Evolutionary conservation across 805 yeast genomes (phyloP), one percentile per base, ranked within the genome.

Genomic region (Metschnikowia cerradonensis): DNA sequence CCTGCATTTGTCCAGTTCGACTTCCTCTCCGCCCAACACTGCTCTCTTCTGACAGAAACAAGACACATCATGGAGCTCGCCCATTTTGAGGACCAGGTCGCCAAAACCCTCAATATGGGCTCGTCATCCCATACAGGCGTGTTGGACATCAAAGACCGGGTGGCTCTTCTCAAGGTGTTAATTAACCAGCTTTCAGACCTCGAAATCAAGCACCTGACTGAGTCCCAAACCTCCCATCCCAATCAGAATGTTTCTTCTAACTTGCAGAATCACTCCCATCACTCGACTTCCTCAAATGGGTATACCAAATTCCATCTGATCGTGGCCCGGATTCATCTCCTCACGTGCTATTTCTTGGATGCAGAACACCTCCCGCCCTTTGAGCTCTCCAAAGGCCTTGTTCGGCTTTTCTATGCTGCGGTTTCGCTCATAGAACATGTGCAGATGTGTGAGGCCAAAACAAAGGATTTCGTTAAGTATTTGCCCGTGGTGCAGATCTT

Each of bases 1-100:
- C 99, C 98, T 0, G 90, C 96, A 0, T 90, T 90, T 67, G 91
- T 88, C 3, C 88, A 85, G 52, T 88, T 90, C 62, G 96, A 90
- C 64, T 77, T 79, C 57, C 67, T 79, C 41, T 75, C 80, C 10
- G 79, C 76, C 11, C 67, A 77, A n/a, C 65, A 57, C 32, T 58
- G 62, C 22, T 73, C 70, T 22, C 68, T 88, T 19, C 88, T 92
- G 1, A 63, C 67, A 15, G 68, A 80, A n/a, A 75, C 92, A 41
- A 77, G 81, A 47, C 90, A 83, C 58, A 85, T 90, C 88, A 80
- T 88, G 65, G 88, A 86, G 57, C 83, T 94, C 31, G 88, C 92
- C 41, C 83, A 85, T 58, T 85, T 90, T 60, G 97, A 90, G 64
- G 90, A 88, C 63, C 96, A 88, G 63, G 83, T 88, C 45, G 86